Conservation (phyloP, 2,329 filamentous ascomycete species). For the Aspergillus viridinutans region DNA sequence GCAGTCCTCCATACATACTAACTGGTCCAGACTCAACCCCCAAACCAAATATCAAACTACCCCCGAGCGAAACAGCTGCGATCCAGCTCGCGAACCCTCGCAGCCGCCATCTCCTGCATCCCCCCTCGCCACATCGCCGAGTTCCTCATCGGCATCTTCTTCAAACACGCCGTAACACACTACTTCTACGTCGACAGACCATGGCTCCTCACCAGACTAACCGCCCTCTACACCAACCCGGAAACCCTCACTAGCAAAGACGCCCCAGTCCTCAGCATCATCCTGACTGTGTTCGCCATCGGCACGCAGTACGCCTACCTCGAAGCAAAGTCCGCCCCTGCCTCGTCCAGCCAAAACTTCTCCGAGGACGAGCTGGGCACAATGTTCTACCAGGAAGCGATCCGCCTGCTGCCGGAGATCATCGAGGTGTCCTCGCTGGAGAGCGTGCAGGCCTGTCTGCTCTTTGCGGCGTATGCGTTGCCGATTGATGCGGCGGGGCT, state of each 20-base stretch:
- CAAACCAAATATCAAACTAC: constrained; percentile 31
- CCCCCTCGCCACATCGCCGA: constrained; percentile 47
- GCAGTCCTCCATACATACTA: neutral
- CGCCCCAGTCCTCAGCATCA: constrained; percentile 44
- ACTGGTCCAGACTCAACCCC: constrained; percentile 21
- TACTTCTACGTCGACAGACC: constrained; percentile 47
- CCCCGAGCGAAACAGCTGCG: constrained; percentile 47
- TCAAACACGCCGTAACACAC: constrained; percentile 47
- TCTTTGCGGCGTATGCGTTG: constrained; percentile 50
- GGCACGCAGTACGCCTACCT: constrained; percentile 52
- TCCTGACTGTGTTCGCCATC: constrained; percentile 48
- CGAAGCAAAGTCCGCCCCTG: constrained; percentile 25
- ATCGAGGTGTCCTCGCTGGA: constrained; percentile 50
- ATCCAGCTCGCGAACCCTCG: constrained; percentile 35
- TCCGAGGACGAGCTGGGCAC: constrained; percentile 48
- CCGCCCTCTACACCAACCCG: constrained; percentile 41
- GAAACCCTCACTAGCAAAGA: constrained; percentile 33
- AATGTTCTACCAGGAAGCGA: constrained; percentile 49
- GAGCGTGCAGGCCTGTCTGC: constrained; percentile 51
- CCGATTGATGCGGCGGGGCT: constrained; percentile 50
- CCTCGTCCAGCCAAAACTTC: constrained; percentile 1
- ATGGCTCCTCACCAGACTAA: constrained; percentile 43
- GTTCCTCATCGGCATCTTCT: constrained; percentile 47
- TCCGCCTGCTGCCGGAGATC: constrained; percentile 48
- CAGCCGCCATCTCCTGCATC: constrained; percentile 37